These are phyloP conservation scores for Lentinula novae-zelandiae DNA, from an alignment of 1,284 basidiomycete genomes.

Conservation along the genomic window DNA sequence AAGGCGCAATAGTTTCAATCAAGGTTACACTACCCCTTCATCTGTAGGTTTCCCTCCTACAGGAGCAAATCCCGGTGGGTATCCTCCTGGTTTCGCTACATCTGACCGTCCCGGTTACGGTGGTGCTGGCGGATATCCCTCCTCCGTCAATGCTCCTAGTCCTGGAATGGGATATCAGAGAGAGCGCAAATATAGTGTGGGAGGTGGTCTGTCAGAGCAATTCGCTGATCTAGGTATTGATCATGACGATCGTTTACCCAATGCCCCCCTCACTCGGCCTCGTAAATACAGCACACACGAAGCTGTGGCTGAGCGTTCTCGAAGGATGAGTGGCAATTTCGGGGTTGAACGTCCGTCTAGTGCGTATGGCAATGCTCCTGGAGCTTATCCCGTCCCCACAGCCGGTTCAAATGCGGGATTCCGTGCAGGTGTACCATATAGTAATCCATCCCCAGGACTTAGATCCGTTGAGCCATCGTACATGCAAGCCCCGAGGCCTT, in stretches of 20 bases:
- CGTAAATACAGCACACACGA: constrained; percentile 11
- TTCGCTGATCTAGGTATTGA: constrained; percentile 14
- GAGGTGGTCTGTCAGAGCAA: constrained; percentile 13
- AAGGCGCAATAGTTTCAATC: constrained; percentile 41
- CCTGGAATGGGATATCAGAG: constrained; percentile 7
- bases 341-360: constrained; percentile 13
- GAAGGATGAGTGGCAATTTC: constrained; percentile 23
- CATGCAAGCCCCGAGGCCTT: constrained; percentile 21
- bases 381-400: not conserved
- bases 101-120: constrained; percentile 5
- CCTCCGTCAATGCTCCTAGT: constrained; percentile 2
- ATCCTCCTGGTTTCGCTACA: not conserved
- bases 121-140: constrained; percentile 3
- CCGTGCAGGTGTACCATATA: constrained; percentile 4
- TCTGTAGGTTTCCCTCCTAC: not conserved
- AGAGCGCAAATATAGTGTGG: constrained; percentile 13
- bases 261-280: constrained; percentile 9
- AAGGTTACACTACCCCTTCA: constrained; percentile 15
- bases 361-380: not conserved
- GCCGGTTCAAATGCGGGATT: constrained; percentile 3
- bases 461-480: constrained; percentile 24
- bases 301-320: constrained; percentile 13
- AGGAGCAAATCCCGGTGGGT: not conserved
- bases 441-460: constrained; percentile 25
- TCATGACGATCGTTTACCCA: constrained; percentile 4